Conservation (phyloP, 495 filamentous ascomycete genomes). For the Usnea hakonensis region DNA sequence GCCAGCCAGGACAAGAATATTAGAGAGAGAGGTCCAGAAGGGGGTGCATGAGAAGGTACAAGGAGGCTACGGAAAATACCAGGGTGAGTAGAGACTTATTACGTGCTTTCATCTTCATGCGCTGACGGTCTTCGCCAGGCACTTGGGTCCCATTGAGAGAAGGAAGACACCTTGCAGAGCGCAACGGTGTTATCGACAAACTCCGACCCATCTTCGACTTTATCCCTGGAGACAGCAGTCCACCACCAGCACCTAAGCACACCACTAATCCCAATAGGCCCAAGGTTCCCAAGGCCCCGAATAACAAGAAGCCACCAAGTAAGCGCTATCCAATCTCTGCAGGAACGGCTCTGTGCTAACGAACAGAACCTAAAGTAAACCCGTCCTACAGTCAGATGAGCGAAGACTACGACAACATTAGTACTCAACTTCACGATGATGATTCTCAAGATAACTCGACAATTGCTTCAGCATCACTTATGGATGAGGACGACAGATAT, state of each 20-base stretch:
- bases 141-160: constrained; percentile 92
- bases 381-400: constrained; percentile 28
- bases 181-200: constrained; percentile 76
- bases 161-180: constrained; percentile 70
- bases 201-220: constrained; percentile 85
- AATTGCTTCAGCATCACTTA: constrained; percentile 70
- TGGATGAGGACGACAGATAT: constrained; percentile 71
- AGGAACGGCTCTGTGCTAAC: constrained; percentile 12
- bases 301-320: constrained; percentile 38
- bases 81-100: constrained; percentile 48
- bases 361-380: constrained; percentile 20
- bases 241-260: constrained; percentile 91
- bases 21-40: constrained; percentile 95
- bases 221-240: constrained; percentile 72
- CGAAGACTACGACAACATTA: constrained; percentile 49
- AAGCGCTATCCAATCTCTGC: background rate
- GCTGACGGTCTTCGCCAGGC: constrained; percentile 41
- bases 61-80: constrained; percentile 97
- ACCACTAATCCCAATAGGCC: constrained; percentile 62
- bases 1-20: constrained; percentile 83
- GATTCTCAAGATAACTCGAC: constrained; percentile 76
- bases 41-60: constrained; percentile 95
- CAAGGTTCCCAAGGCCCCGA: constrained; percentile 48
- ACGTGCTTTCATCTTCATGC: background rate
- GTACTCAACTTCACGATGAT: constrained; percentile 60